Conservation (phyloP, 352 stramenopile species). For the Phytopythium chamaehyphon region DNA sequence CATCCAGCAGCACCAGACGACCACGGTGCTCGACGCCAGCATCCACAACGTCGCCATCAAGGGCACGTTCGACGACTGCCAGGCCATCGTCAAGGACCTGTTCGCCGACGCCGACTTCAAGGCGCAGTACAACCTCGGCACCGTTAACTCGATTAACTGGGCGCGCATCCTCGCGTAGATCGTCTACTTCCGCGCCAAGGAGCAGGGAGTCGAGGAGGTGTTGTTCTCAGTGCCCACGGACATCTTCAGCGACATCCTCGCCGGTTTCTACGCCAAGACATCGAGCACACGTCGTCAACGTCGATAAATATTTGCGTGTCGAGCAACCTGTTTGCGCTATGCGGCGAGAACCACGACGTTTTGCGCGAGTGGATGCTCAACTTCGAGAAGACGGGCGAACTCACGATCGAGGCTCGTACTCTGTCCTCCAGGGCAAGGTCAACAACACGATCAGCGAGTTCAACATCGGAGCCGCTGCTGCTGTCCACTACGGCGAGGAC, state of each 20-base stretch:
- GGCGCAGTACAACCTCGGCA: conserved; percentile 90
- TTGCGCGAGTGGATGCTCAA: conserved; percentile 92
- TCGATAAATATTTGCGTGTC: conserved; percentile 99
- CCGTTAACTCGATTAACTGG: conserved; percentile 99
- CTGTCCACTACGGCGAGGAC: conserved; percentile 72
- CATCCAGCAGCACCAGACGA: conserved; percentile 99
- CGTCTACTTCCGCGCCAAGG: conserved; percentile 92
- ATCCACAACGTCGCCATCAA: conserved; percentile 96
- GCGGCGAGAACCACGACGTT: conserved; percentile 88
- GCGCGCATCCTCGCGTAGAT: conserved; percentile 98
- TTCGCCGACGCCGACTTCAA: conserved; percentile 95
- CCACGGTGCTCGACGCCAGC: conserved; percentile 96
- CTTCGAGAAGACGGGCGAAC: conserved; percentile 94
- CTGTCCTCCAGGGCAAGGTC: conserved; percentile 84
- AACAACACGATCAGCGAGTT: conserved; percentile 91
- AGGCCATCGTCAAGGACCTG: conserved; percentile 98
- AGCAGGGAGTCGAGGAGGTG: conserved; percentile 67
- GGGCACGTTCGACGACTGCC: conserved; percentile 99
- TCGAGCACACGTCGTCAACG: conserved; percentile 93
- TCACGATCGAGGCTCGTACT: conserved; percentile 91
- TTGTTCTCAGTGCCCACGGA: conserved; percentile 97
- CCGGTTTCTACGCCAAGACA: conserved; percentile 96
- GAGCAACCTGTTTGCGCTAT: conserved; percentile 97
- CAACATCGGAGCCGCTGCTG: conserved; percentile 91
- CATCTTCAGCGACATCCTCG: conserved; percentile 99